Evolutionary conservation across 2,329 filamentous ascomycete genomes (phyloP), one percentile per base, ranked within the genome.

Genomic region (Nemania sp.): DNA sequence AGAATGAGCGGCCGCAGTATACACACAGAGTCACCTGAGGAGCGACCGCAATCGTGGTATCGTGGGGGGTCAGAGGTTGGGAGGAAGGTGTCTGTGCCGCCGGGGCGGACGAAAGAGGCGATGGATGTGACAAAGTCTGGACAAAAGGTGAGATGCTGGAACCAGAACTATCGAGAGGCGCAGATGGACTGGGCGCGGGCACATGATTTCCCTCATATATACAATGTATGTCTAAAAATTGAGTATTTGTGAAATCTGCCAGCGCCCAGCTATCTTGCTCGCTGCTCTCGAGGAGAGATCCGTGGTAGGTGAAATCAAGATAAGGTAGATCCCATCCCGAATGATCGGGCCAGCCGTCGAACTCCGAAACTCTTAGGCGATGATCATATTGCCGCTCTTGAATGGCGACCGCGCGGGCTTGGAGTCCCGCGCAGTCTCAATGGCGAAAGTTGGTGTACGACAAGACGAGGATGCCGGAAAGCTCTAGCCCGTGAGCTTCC

Each of bases 311-410:
- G 13, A 25, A 2, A 15, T 54, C 29, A 11, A n/a, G 18, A 54
- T 46, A 21, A 45, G 25, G 51, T 54, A 37, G 51, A 54, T 54
- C 51, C 51, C 51, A 54, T 40, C 50, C 39, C 39, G 40, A 45
- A 43, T 54, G 50, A 35, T 43, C 25, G 40, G 29, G 50, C 50
- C 17, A 13, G 5, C 50, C 25, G 25, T 35, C 5, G 50, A 54
- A 15, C 39, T 25, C 21, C 7, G 39, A 21, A n/a, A 34, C 37
- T 20, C 39, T 54, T 54, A 54, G 20, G 40, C 32, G 18, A 54
- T 46, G 51, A 37, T 46, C 40, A 54, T 46, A 5, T 37, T 46
- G 40, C n/a, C 29, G 18, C 20, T 46, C 17, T 39, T 54, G 40
- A 54, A 54, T 54, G 9, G 51, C 42, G 17, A 25, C 5, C 32